Evolutionary conservation across 495 filamentous ascomycete genomes (phyloP).

Genomic region (Cladorrhinum samala): DNA sequence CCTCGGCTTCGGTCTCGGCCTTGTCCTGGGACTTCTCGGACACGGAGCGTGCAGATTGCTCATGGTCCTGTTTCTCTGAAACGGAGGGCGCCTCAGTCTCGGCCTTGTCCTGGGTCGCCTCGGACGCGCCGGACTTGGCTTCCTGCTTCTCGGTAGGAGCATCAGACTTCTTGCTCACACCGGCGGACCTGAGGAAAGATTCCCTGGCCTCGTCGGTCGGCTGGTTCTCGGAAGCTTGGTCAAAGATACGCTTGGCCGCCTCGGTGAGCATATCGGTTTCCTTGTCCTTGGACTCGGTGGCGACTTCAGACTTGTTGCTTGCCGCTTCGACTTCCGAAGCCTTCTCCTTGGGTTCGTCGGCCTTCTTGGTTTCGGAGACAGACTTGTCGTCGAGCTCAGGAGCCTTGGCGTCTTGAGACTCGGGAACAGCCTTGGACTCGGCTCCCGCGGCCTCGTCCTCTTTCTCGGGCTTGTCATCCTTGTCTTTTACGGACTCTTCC

Average conservation of each 20-base stretch:
- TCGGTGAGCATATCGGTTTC: conserved; percentile 19
- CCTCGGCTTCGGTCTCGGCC: background rate
- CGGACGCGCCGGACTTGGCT: background rate
- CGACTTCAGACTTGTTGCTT: background rate
- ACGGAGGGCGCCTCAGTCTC: background rate
- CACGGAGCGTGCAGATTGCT: background rate
- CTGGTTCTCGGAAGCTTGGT: conserved; percentile 25
- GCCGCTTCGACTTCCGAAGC: conserved; percentile 24
- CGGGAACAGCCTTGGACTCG: background rate
- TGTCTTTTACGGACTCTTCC: conserved; percentile 13
- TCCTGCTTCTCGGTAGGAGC: background rate
- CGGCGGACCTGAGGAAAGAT: conserved; percentile 19
- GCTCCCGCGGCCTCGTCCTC: conserved; percentile 1
- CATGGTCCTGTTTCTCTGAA: background rate
- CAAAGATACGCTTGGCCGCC: conserved; percentile 23
- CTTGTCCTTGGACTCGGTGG: background rate
- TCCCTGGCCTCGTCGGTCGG: conserved; percentile 20
- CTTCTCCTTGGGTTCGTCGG: too few species aligned
- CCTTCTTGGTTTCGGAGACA: too few species aligned
- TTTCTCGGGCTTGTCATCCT: background rate
- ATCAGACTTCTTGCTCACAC: background rate
- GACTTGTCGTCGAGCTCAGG: too few species aligned
- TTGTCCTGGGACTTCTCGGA: background rate
- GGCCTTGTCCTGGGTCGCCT: background rate
- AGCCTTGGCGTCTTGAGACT: too few species aligned